These are phyloP conservation scores for Globisporangium paddicum DNA, from an alignment of 352 stramenopile genomes.

Conservation along the genomic window DNA sequence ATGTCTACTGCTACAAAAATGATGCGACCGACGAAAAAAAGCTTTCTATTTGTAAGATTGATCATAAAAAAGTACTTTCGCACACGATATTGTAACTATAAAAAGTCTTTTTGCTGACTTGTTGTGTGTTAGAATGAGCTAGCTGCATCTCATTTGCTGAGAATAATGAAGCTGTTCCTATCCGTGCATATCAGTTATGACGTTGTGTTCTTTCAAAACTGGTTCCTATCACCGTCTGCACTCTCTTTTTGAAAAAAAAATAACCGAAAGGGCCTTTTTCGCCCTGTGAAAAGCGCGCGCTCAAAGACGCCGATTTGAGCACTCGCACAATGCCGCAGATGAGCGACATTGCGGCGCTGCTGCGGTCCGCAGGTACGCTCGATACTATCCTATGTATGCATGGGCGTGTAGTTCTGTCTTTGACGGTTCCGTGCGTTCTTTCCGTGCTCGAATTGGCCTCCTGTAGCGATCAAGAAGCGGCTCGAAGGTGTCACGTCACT, in stretches of 20 bases:
- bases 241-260: slow-evolving; percentile 2
- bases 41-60: too few species aligned
- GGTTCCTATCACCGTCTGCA: too few species aligned
- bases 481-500: slow-evolving; percentile 59
- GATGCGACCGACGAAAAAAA: too few species aligned
- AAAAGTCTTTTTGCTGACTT: too few species aligned
- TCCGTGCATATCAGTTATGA: too few species aligned
- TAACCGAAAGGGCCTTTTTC: slow-evolving; percentile 7
- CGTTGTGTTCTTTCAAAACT: too few species aligned
- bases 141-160: not conserved
- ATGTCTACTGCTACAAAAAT: too few species aligned
- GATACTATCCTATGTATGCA: not conserved
- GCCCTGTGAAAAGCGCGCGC: slow-evolving; percentile 4
- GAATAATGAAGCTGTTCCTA: too few species aligned
- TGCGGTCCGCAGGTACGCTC: slow-evolving; percentile 46
- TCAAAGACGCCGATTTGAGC: slow-evolving; percentile 3
- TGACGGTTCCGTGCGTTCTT: not conserved
- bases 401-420: not conserved
- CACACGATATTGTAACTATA: too few species aligned
- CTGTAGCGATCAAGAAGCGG: slow-evolving; percentile 77
- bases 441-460: not conserved
- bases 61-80: too few species aligned
- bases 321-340: slow-evolving; percentile 16
- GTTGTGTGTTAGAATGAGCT: not conserved
- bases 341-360: slow-evolving; percentile 50